These are phyloP conservation scores for Mycena crocata DNA, from an alignment of 768 basidiomycete species.

Conservation along the genomic window DNA sequence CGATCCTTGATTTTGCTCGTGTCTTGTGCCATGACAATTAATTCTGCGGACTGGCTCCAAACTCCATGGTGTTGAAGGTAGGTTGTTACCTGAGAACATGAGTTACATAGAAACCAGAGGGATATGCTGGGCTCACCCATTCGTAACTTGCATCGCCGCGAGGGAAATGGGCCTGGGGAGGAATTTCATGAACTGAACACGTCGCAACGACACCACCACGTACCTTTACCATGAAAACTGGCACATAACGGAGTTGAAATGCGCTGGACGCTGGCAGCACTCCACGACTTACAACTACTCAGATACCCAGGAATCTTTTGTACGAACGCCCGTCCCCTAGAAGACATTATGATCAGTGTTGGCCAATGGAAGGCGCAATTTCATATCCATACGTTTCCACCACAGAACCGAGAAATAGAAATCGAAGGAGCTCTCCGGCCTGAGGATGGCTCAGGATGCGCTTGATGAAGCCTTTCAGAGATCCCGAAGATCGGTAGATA, in stretches of 20 bases:
- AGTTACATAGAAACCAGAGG: background rate
- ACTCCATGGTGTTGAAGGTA: slow-evolving; percentile 13
- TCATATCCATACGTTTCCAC: slow-evolving; percentile 23
- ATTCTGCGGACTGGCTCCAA: slow-evolving; percentile 3
- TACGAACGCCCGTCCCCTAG: slow-evolving; percentile 7
- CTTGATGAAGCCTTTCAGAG: slow-evolving; percentile 10
- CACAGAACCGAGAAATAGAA: slow-evolving; percentile 11
- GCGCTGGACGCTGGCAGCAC: too few relatives aligned
- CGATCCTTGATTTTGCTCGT: slow-evolving; percentile 2
- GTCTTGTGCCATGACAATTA: slow-evolving; percentile 7
- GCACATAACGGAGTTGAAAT: too few relatives aligned
- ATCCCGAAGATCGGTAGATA: too few relatives aligned
- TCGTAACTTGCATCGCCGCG: background rate
- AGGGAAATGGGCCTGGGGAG: slow-evolving; percentile 1
- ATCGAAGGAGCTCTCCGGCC: slow-evolving; percentile 15
- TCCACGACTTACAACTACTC: slow-evolving; percentile 4
- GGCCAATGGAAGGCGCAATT: too few relatives aligned
- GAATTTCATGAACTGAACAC: background rate
- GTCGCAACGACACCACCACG: background rate
- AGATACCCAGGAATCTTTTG: slow-evolving; percentile 11
- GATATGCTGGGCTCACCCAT: background rate
- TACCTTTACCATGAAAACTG: slow-evolving; percentile 16
- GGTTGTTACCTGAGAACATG: background rate
- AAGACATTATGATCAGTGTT: too few relatives aligned
- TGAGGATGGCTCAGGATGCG: slow-evolving; percentile 14